A percentile compares a stretch with the other conserved stretches of the same genome.
These are phyloP conservation scores for Colletotrichum euphorbiae DNA, from an alignment of 2,329 filamentous ascomycete species.

Conservation along the genomic window DNA sequence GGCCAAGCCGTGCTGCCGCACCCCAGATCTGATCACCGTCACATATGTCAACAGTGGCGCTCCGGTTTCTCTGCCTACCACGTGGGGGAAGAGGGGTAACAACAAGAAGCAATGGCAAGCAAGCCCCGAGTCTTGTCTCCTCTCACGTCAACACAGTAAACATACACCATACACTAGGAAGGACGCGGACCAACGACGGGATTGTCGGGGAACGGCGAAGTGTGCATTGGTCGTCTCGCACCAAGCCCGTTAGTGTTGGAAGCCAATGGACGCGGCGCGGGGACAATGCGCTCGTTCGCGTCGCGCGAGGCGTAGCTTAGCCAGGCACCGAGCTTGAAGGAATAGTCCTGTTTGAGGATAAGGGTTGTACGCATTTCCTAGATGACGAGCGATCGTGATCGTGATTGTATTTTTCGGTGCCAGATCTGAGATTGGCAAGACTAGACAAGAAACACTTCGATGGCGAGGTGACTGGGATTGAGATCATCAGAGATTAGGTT, in stretches of 20 bases:
- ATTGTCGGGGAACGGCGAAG: slow-evolving; percentile 14
- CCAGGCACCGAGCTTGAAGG: slow-evolving; percentile 1
- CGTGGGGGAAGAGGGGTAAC: slow-evolving; percentile 13
- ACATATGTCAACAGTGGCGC: slow-evolving; percentile 23
- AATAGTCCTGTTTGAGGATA: slow-evolving; percentile 2
- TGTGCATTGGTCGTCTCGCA: slow-evolving; percentile 26
- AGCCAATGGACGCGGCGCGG: background rate
- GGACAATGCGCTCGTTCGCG: background rate
- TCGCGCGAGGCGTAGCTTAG: background rate
- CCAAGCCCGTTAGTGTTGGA: slow-evolving; percentile 23
- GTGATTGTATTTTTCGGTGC: background rate
- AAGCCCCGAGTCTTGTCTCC: background rate
- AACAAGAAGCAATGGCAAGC: background rate
- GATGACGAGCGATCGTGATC: background rate
- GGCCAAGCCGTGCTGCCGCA: background rate
- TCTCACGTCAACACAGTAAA: background rate
- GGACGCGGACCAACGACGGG: slow-evolving; percentile 1
- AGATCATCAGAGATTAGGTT: slow-evolving; percentile 3
- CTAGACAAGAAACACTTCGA: background rate
- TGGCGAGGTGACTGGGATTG: background rate
- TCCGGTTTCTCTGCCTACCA: slow-evolving; percentile 2
- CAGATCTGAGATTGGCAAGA: slow-evolving; percentile 9
- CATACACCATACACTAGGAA: too few relatives aligned
- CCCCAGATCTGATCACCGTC: slow-evolving; percentile 13
- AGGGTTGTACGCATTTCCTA: background rate